These are phyloP conservation scores for Xylariaceae sp. DNA, from an alignment of 2,329 filamentous ascomycete species.

Conservation along the genomic window DNA sequence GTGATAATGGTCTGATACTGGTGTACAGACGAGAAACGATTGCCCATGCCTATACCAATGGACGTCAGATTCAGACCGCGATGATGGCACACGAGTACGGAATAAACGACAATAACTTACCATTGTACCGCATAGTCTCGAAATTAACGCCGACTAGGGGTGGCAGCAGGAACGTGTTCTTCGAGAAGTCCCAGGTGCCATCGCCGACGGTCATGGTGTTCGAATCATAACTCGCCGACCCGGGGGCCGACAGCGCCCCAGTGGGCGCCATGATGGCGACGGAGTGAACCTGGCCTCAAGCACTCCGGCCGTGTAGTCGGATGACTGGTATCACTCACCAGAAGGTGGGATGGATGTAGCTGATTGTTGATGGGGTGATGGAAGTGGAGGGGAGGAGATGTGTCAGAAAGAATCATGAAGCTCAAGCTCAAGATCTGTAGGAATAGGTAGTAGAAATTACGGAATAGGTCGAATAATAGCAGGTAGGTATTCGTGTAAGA, in stretches of 20 bases:
- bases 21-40: conserved; percentile 63
- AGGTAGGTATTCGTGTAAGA: too few species aligned
- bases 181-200: conserved; percentile 74
- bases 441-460: too few species aligned
- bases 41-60: conserved; percentile 66
- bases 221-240: conserved; percentile 67
- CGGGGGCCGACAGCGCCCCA: conserved; percentile 60
- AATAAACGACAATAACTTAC: conserved; percentile 39
- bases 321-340: conserved; percentile 8
- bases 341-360: conserved; percentile 17
- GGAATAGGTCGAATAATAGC: too few species aligned
- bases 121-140: conserved; percentile 80
- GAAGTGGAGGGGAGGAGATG: conserved; percentile 17
- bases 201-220: conserved; percentile 73
- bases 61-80: conserved; percentile 5
- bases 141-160: conserved; percentile 73
- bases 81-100: not conserved
- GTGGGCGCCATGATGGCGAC: conserved; percentile 56
- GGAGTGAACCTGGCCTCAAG: conserved; percentile 16
- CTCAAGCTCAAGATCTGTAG: not conserved
- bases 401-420: conserved; percentile 1
- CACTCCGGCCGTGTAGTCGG: conserved; percentile 8
- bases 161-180: conserved; percentile 72
- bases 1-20: conserved; percentile 67
- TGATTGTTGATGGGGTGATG: conserved; percentile 5